phyloP scores from a whole-genome alignment of 768 basidiomycete genomes.

The Cystobasidium onofrii region DNA sequence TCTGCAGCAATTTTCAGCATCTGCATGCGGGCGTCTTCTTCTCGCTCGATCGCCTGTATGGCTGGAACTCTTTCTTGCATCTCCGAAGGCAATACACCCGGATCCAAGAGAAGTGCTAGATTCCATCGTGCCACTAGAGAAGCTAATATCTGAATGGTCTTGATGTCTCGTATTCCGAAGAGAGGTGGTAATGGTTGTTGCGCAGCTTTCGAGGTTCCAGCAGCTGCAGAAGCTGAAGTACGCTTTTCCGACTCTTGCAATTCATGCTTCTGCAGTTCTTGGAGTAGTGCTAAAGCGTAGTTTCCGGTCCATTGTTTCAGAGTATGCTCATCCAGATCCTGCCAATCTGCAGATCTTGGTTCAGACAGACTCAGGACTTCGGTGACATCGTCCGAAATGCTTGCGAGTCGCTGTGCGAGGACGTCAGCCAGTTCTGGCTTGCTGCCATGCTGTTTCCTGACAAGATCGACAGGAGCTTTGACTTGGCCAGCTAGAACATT shows the following conservation, averaged over 20 bases:
- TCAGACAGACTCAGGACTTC: not conserved
- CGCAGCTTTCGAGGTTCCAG: not conserved
- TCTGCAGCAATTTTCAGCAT: not conserved
- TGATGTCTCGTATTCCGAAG: slow-evolving; percentile 17
- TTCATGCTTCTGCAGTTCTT: not conserved
- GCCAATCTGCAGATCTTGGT: not conserved
- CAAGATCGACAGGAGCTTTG: not conserved
- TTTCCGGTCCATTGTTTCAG: not conserved
- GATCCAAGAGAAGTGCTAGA: not conserved
- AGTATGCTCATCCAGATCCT: not conserved
- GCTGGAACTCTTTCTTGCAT: slow-evolving; percentile 8
- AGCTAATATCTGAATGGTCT: slow-evolving; percentile 10
- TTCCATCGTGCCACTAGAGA: slow-evolving; percentile 12
- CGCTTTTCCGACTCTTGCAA: not conserved
- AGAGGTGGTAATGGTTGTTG: not conserved
- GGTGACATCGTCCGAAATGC: not conserved
- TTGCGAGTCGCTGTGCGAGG: not conserved
- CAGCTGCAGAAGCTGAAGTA: not conserved
- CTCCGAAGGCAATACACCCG: slow-evolving; percentile 14
- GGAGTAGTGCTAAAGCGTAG: not conserved
- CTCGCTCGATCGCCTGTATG: not conserved
- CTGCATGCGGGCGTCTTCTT: not conserved
- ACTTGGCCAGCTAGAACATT: not conserved
- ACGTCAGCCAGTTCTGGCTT: not conserved
- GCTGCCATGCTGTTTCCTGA: not conserved